A percentile compares a stretch with the other conserved stretches of the same genome.
phyloP scores from a whole-genome alignment of 345 rosid genomes.

The Citrus sp. region DNA sequence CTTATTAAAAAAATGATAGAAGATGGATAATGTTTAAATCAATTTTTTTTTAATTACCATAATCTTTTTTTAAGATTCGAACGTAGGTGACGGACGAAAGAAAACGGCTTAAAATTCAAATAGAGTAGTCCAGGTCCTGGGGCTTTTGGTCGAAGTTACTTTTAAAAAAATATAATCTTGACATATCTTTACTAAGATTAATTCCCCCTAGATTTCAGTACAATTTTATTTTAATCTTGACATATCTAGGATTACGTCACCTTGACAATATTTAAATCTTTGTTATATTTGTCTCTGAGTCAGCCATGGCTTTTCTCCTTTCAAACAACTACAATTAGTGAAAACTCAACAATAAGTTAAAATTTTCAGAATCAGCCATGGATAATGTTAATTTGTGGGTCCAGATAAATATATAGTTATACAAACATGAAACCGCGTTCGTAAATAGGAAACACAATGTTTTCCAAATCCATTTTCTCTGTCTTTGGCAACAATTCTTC shows the following conservation, averaged over 20 bases:
- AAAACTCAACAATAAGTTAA: not conserved
- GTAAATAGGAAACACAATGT: conserved; percentile 3
- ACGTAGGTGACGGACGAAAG: no score
- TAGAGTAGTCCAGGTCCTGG: no score
- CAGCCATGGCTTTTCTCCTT: not conserved
- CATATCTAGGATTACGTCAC: not conserved
- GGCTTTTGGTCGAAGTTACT: no score
- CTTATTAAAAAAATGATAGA: no score
- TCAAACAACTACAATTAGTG: not conserved
- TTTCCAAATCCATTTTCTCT: not conserved
- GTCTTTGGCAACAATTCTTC: not conserved
- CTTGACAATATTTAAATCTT: not conserved
- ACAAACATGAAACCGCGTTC: conserved; percentile 21
- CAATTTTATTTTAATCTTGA: no score
- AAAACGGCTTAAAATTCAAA: no score
- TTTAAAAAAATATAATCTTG: no score
- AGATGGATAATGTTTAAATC: no score
- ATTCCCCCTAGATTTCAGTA: not conserved
- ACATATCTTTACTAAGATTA: no score
- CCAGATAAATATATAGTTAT: not conserved
- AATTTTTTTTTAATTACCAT: no score
- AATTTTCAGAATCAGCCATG: not conserved
- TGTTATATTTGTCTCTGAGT: not conserved
- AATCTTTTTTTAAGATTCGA: no score
- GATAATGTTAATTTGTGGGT: conserved; percentile 5